Base-by-base conservation (phyloP, 176 grass and related monocot genomes). In the Hordeum vulgare region DNA sequence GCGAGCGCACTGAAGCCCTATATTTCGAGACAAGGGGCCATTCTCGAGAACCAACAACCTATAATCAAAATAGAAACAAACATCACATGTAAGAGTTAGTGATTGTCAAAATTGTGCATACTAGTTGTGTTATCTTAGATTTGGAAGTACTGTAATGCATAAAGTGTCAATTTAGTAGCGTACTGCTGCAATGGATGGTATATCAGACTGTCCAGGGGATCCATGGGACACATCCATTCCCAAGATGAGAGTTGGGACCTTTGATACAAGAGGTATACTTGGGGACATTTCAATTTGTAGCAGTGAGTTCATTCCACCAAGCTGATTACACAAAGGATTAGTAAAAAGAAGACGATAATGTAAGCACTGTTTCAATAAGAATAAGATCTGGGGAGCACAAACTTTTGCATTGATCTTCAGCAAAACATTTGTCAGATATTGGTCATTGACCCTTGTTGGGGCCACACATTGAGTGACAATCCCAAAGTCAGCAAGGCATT, bases 391-490 rank as follows among this genome's bases (percentile, higher is more conserved):
- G 5, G 24, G 13, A 14, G 59, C 15, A 41, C 81, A 78, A 29
- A 99, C 96, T 87, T 99, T 99, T 1, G 91, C 96, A 69, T 99
- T 99, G 27, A 99, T 99, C 64, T 99, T 99, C 8, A 99, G 58
- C 1, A 99, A 59, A 7, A 99, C 81, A 71, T 99, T 99, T 3
- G 93, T 99, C 28, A 98, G 58, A 69, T 98, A 98, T 20, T 98
- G 93, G 53, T 98, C 96, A 64, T 98, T 98, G 5, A 98, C 83
- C 84, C 89, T 96, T 5, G 51, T 90, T n/a, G 96, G 96, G 9
- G 96, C 93, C 15, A 99, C 86, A 68, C 96, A 96, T 41, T 99
- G 96, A 21, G 96, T 96, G 14, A 96, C 84, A 71, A 99, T 99
- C 26, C 97, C 97, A 74, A 99, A 99, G 8, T 96, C 93, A 41